phyloP scores from a whole-genome alignment of 2,329 filamentous ascomycete species.

The Fusarium pseudonygamai region DNA sequence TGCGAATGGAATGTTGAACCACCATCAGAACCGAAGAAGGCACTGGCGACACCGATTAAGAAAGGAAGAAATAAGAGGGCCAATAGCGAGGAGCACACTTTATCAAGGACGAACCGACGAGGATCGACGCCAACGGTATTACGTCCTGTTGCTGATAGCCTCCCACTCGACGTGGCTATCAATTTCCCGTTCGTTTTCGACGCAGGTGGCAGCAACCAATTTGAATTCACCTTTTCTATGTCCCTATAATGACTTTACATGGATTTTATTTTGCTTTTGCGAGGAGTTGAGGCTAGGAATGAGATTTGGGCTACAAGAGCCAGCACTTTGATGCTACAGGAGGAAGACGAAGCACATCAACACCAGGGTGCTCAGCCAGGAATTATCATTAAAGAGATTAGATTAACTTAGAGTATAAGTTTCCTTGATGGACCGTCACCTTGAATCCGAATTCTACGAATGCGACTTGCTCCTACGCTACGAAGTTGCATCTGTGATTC shows the following conservation, averaged over 20 bases:
- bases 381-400: slow-evolving; percentile 9
- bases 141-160: not conserved
- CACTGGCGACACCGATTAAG: slow-evolving; percentile 23
- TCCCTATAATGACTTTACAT: slow-evolving; percentile 10
- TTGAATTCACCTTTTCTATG: slow-evolving; percentile 42
- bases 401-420: slow-evolving; percentile 35
- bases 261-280: not conserved
- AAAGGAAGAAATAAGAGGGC: slow-evolving; percentile 44
- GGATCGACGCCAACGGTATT: slow-evolving; percentile 5
- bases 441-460: not conserved
- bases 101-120: slow-evolving; percentile 31
- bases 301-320: not conserved
- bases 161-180: slow-evolving; percentile 2
- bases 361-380: not conserved
- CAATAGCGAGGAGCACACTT: slow-evolving; percentile 36
- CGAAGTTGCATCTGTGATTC: not conserved
- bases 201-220: slow-evolving; percentile 25
- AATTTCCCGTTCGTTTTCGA: slow-evolving; percentile 40
- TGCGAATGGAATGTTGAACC: slow-evolving; percentile 52
- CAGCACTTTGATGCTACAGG: not conserved
- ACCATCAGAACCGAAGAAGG: slow-evolving; percentile 17
- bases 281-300: slow-evolving; percentile 13
- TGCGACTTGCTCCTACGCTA: not conserved
- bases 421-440: not conserved
- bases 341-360: not conserved